phyloP scores from a whole-genome alignment of 179 eudicot genomes.

The Gypsophila paniculata region DNA sequence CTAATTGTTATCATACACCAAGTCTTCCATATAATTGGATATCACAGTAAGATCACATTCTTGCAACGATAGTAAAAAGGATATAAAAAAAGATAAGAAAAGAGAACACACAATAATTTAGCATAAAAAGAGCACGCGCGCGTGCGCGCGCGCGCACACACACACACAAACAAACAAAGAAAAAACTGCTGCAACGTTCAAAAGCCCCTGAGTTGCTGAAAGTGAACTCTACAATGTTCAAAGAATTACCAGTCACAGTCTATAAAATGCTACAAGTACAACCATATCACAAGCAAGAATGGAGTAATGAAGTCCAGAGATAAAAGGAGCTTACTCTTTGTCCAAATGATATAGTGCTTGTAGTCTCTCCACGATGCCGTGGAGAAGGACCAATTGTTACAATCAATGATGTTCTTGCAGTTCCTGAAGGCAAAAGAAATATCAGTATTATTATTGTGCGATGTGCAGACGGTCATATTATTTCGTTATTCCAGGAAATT shows the following conservation, averaged over 20 bases:
- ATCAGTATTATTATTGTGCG: slow-evolving; percentile 4
- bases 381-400: slow-evolving; percentile 98
- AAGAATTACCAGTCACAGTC: not conserved
- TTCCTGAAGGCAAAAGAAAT: slow-evolving; percentile 48
- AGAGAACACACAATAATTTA: not conserved
- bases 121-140: not conserved
- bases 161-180: too few species aligned
- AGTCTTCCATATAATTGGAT: not conserved
- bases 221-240: not conserved
- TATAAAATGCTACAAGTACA: not conserved
- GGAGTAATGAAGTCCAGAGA: not conserved
- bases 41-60: slow-evolving; percentile 9
- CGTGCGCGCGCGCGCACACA: too few species aligned
- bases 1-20: slow-evolving; percentile 1
- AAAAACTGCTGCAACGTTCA: not conserved
- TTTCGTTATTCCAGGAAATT: not conserved
- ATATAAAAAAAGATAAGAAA: not conserved
- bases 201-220: not conserved
- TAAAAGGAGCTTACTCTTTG: slow-evolving; percentile 71
- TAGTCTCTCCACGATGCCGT: slow-evolving; percentile 94
- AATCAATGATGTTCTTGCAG: slow-evolving; percentile 89
- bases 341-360: slow-evolving; percentile 93
- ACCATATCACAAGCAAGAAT: not conserved
- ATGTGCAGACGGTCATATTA: not conserved
- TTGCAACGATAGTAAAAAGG: slow-evolving; percentile 3